These are phyloP conservation scores for Teratosphaeria pseudoeucalypti DNA, from an alignment of 2,329 filamentous ascomycete genomes.

Conservation along the genomic window DNA sequence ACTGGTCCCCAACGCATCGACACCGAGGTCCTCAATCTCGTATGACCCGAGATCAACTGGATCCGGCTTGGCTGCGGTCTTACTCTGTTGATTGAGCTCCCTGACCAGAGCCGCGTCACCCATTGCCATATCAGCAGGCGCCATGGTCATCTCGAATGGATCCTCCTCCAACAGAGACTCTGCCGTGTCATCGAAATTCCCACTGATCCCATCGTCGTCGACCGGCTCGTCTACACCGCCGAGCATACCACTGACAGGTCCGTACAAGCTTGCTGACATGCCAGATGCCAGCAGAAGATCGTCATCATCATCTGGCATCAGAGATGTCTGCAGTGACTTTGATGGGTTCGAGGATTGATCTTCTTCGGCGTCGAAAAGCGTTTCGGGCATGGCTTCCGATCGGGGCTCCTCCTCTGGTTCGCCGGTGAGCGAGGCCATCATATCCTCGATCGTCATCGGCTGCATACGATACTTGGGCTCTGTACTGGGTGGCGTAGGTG, in stretches of 20 bases:
- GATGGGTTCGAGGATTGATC: constrained; percentile 1
- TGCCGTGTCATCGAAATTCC: constrained; percentile 19
- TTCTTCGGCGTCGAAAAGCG: constrained; percentile 25
- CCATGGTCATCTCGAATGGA: constrained; percentile 27
- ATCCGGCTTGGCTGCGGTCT: constrained; percentile 8
- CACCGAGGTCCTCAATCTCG: constrained; percentile 25
- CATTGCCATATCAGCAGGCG: constrained; percentile 18
- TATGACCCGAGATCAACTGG: constrained; percentile 18
- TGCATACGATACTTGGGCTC: constrained; percentile 79
- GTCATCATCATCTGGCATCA: constrained; percentile 23
- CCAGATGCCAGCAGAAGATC: constrained; percentile 28
- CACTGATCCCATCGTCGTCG: constrained; percentile 9
- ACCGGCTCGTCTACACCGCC: constrained; percentile 12
- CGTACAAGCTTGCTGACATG: constrained; percentile 24
- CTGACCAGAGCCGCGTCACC: constrained; percentile 22
- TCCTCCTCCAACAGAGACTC: constrained; percentile 29
- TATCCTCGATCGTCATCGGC: constrained; percentile 73
- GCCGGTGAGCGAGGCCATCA: constrained; percentile 81
- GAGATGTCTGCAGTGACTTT: neutral
- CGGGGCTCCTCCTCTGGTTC: constrained; percentile 62
- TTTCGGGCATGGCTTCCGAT: constrained; percentile 41
- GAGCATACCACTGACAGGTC: constrained; percentile 21
- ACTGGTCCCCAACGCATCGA: constrained; percentile 20
- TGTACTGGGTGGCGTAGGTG: constrained; percentile 72
- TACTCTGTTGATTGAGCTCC: constrained; percentile 22